Evolutionary conservation across 306 rosid species (phyloP), one percentile per base, ranked within the genome.

Genomic region (Ormosia semicastrata): DNA sequence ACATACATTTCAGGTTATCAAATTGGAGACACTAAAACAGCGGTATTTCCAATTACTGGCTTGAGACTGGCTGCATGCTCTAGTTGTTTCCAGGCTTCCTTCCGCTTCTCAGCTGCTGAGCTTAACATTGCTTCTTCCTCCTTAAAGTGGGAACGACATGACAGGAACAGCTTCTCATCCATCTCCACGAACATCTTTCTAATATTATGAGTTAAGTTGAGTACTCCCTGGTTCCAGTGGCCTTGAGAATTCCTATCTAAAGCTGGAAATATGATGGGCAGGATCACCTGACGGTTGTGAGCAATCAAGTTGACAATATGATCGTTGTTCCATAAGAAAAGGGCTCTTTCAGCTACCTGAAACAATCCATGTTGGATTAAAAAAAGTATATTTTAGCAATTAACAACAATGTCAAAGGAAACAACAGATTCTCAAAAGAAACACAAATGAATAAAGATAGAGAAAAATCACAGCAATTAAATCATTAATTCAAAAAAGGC

Each of bases 321-420:
- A 73, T 91, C 99, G 2, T 95, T 95, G 85, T 95, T 95, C 99
- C 99, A 95, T 56, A 93, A 89, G 97, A 91, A 93, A 78, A 91
- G 98, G 66, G 93, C 91, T 87, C 99, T 95, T 88, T 95, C 99
- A 75, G 99, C 90, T 71, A 95, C 99, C 99, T 95, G 95, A 57
- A 88, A 83, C 29, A 76, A 77, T 79, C 40, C 40, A 60, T 62
- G 62, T 66, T 53, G 73, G 69, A 37, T n/a, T 10, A 14, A 68
- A 15, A 63, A 53, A 40, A 40, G 37, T 13, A 12, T 68, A 7
- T 17, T 66, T 43, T 33, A 71, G 81, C 8, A 18, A 57, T 30
- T 43, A 70, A 75, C 24, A 76, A 76, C 41, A 78, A 72, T 24
- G 46, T 33, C 3, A 6, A 76, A 81, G 59, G 13, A 82, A 81